phyloP scores from a whole-genome alignment of 495 filamentous ascomycete species.

The Penicillium cinerascens region DNA sequence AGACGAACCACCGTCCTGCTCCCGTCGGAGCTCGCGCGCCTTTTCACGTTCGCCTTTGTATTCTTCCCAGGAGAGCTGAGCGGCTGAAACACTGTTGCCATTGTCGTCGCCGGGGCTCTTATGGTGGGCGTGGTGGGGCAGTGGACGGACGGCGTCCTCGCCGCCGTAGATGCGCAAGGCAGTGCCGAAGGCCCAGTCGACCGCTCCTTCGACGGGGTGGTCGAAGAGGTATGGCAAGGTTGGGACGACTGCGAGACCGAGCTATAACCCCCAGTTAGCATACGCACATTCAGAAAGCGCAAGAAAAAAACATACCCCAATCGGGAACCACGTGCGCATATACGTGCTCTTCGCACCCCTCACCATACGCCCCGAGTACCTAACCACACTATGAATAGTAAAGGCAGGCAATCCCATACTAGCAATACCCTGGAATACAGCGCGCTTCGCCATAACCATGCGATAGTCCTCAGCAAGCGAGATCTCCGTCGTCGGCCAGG shows the following conservation, averaged over 20 bases:
- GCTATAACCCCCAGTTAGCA: conserved; percentile 28
- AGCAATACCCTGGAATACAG: conserved; percentile 83
- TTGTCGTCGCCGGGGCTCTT: conserved; percentile 11
- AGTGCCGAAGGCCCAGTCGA: conserved; percentile 86
- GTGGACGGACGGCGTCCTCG: conserved; percentile 45
- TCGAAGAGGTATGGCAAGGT: conserved; percentile 89
- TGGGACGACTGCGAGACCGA: conserved; percentile 84
- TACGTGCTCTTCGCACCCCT: conserved; percentile 72
- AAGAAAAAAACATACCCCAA: conserved; percentile 57
- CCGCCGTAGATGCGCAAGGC: conserved; percentile 69
- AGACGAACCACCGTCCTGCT: conserved; percentile 9
- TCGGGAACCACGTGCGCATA: conserved; percentile 80
- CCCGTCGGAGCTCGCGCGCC: conserved; percentile 29
- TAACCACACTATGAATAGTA: conserved; percentile 89
- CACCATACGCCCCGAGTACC: conserved; percentile 77
- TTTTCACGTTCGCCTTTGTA: conserved; percentile 34
- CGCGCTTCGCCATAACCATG: conserved; percentile 85
- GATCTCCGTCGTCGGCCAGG: conserved; percentile 45
- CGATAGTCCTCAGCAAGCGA: conserved; percentile 84
- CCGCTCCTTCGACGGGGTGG: conserved; percentile 83
- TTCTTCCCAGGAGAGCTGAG: conserved; percentile 38
- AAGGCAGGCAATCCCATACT: conserved; percentile 94
- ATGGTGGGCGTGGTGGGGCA: conserved; percentile 20
- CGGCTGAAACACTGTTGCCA: conserved; percentile 3
- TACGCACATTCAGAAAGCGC: neutral